Base-by-base conservation (phyloP, 495 filamentous ascomycete genomes). In the Tuber microsphaerosporum region DNA sequence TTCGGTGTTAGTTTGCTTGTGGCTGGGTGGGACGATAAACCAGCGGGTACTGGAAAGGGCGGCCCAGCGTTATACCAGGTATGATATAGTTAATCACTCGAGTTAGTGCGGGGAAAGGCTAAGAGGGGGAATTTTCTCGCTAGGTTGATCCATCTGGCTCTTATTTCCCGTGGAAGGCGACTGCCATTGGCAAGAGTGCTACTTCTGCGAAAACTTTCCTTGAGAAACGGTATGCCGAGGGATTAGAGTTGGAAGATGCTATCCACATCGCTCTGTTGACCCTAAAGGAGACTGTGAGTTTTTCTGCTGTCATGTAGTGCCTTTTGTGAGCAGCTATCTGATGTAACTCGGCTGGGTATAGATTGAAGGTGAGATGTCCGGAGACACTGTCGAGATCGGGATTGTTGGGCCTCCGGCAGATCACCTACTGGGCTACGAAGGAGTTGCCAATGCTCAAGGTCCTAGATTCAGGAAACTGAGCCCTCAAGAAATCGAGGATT, bases 161-260 rank as follows among this genome's bases (percentile, higher is more conserved):
- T 83, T 97, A 99, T 83, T 99, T 97, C 85, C 95, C 95, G 37
- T 99, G 95, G 95, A 98, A 99, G 87, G 95, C 95, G 72, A 99
- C 96, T 77, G 95, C 95, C 68, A 99, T 99, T 82, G 95, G 96
- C 76, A 98, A 98, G 89, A 97, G 93, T 82, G 95, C 95, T 44
- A 98, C 95, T 26, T 95, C 92, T 80, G 95, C 95, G 71, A 99
- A 99, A 87, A 99, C 95, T 2, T 99, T 98, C 86, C 86, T 99
- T 81, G 95, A 99, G 89, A 99, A 99, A 89, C 87, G 95, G 84
- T 98, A 97, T 85, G 96, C 93, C 1, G 95, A 99, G 84, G 94
- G 94, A 22, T 87, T 99, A 83, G 95, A 99, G 88, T 86, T 99
- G 76, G 95, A 99, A 85, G 95, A 99, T 85, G 95, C 95, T 34